Evolutionary conservation across 2,329 filamentous ascomycete species (phyloP).

Genomic region (Magnaporthiopsis poae): DNA sequence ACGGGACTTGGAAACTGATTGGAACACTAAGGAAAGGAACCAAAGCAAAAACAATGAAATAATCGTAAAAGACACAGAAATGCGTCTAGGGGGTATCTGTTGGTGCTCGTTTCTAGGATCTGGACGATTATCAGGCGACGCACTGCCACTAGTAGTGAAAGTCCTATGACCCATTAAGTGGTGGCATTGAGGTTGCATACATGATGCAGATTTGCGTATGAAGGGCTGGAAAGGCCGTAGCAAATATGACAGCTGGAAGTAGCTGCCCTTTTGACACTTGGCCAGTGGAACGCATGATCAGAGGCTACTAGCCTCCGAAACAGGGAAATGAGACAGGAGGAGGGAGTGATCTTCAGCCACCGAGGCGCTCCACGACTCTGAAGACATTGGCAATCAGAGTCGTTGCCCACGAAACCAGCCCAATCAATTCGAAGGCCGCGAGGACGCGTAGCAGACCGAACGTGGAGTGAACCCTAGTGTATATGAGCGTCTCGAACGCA

Average conservation of each 20-base stretch:
- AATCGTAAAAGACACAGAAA: not conserved
- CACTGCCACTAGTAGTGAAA: not conserved
- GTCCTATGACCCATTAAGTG: not conserved
- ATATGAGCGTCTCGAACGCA: slow-evolving; percentile 28
- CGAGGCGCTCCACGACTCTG: slow-evolving; percentile 17
- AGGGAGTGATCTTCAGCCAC: slow-evolving; percentile 9
- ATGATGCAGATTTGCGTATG: not conserved
- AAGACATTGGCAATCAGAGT: slow-evolving; percentile 19
- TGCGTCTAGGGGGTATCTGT: not conserved
- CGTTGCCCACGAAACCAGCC: slow-evolving; percentile 17
- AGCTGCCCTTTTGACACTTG: not conserved
- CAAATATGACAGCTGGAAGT: not conserved
- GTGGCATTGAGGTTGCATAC: not conserved
- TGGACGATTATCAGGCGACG: not conserved
- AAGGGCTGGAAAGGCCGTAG: not conserved
- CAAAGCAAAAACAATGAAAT: not conserved
- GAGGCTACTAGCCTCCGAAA: too few species aligned
- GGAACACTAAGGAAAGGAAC: not conserved
- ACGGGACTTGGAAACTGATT: not conserved
- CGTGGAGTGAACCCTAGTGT: slow-evolving; percentile 11
- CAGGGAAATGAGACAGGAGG: not conserved
- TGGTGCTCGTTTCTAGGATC: not conserved
- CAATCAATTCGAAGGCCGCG: slow-evolving; percentile 17
- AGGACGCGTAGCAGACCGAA: slow-evolving; percentile 13
- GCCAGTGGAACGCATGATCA: not conserved